Base-by-base conservation (phyloP, 805 yeast genomes). In the Zygosaccharomyces rouxii region DNA sequence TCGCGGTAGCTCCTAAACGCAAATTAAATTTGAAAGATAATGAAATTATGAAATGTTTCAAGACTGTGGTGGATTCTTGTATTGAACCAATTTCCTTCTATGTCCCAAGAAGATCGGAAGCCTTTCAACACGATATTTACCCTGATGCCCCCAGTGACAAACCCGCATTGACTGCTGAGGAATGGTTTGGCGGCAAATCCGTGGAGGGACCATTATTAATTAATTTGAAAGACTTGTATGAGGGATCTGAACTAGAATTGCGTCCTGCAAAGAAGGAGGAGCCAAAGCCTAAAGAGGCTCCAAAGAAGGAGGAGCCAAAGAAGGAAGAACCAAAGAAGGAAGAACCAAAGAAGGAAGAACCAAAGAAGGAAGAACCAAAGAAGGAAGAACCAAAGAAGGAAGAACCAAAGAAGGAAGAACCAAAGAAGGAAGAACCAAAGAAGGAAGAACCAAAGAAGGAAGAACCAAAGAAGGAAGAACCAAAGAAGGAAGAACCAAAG, bases 91-190 rank as follows among this genome's bases (percentile, higher is more conserved):
- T 94, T 46, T 86, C 96, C 3, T 94, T 92, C 66, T 79, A 81
- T 58, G 97, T 92, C 49, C 99, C 99, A 56, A 81, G 98, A 74
- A 85, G 89, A 66, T 79, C 96, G 4, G 98, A 94, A 62, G 81
- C 83, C 59, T 92, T 94, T 74, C 97, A 94, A 69, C 84, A 78
- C 38, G 98, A 90, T 59, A 88, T 94, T 44, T 94, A 84, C 64
- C 97, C 97, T 4, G 95, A 86, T 68, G 86, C 92, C 23, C 94
- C 95, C 23, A 81, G 96, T 3, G 77, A 73, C 35, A 75, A 79
- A 59, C 83, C 97, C 3, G 95, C 97, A 0, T 66, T 89, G 49
- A 65, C 83, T 13, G 88, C 96, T 1, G 79, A 72, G 1, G 96
- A 89, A 55, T 94, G 89, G 84, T 76, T 82, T 48, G 68, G 68